phyloP scores from a whole-genome alignment of 345 rosid species.

The Conringia planisiliqua region DNA sequence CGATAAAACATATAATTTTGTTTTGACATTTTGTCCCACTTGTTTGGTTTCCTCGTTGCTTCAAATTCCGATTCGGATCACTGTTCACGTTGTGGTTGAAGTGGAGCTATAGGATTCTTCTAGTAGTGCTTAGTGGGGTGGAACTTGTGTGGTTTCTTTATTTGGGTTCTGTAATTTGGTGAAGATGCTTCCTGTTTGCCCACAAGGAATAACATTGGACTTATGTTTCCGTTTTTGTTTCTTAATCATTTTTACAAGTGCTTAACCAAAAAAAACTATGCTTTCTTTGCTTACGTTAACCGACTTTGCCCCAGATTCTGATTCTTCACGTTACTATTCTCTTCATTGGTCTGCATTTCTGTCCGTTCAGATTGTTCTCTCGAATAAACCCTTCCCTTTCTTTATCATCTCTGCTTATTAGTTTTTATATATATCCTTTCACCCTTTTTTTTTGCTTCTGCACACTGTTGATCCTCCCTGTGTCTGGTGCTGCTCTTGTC shows the following conservation, averaged over 20 bases:
- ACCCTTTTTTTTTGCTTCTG: constrained; percentile 50
- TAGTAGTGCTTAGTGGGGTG: constrained; percentile 8
- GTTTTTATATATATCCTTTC: constrained; percentile 19
- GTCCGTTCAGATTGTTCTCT: constrained; percentile 49
- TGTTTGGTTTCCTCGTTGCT: constrained; percentile 11
- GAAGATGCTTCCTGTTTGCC: constrained; percentile 29
- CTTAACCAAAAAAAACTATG: constrained; percentile 1
- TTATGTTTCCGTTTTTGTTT: constrained; percentile 19
- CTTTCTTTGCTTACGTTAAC: constrained; percentile 18
- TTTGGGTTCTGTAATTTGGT: constrained; percentile 19
- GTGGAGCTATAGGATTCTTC: constrained; percentile 17
- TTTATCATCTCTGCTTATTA: neutral
- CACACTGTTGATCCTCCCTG: constrained; percentile 46
- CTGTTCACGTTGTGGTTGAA: constrained; percentile 2
- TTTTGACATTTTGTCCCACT: neutral
- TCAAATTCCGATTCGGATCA: constrained; percentile 5
- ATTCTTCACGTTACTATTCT: constrained; percentile 38
- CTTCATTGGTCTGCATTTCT: constrained; percentile 38
- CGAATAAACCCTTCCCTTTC: constrained; percentile 43
- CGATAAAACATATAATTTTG: neutral
- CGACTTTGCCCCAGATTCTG: constrained; percentile 15
- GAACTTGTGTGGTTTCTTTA: constrained; percentile 1
- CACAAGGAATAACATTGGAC: constrained; percentile 9
- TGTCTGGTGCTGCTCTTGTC: constrained; percentile 36
- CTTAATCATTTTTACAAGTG: constrained; percentile 14